phyloP scores from a whole-genome alignment of 371 early-diverging fungal species.

The Encephalitozoon cuniculi region DNA sequence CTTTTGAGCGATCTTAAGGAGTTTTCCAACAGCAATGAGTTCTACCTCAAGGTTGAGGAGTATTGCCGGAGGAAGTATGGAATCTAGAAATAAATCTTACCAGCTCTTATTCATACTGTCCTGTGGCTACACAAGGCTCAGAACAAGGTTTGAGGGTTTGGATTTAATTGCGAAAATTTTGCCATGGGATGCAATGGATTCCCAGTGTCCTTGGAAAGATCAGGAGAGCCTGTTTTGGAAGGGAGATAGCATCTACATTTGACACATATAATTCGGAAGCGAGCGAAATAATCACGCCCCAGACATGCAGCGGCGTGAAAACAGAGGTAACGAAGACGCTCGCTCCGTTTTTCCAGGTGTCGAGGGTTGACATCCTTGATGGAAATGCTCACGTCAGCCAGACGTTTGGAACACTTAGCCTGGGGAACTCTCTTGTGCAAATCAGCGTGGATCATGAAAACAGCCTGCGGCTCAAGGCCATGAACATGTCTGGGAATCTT shows the following conservation, averaged over 20 bases:
- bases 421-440: conserved; percentile 24
- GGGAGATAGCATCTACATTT: conserved; percentile 2
- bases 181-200: conserved; percentile 1
- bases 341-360: conserved; percentile 17
- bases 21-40: not conserved
- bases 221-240: not conserved
- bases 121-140: not conserved
- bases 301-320: conserved; percentile 13
- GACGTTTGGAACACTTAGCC: conserved; percentile 20
- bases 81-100: conserved; percentile 5
- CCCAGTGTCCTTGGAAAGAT: not conserved
- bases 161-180: not conserved
- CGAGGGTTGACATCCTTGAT: conserved; percentile 6
- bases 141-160: not conserved
- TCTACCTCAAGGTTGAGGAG: not conserved
- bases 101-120: not conserved
- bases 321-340: conserved; percentile 39
- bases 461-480: conserved; percentile 24
- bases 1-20: conserved; percentile 5
- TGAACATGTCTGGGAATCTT: conserved; percentile 14
- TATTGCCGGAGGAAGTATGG: conserved; percentile 8
- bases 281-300: not conserved
- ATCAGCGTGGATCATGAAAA: conserved; percentile 29
- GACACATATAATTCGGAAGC: conserved; percentile 33
- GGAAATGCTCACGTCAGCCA: not conserved